Evolutionary conservation across 768 basidiomycete species (phyloP), one percentile per base, ranked within the genome.

Genomic region (Cyathus striatus): DNA sequence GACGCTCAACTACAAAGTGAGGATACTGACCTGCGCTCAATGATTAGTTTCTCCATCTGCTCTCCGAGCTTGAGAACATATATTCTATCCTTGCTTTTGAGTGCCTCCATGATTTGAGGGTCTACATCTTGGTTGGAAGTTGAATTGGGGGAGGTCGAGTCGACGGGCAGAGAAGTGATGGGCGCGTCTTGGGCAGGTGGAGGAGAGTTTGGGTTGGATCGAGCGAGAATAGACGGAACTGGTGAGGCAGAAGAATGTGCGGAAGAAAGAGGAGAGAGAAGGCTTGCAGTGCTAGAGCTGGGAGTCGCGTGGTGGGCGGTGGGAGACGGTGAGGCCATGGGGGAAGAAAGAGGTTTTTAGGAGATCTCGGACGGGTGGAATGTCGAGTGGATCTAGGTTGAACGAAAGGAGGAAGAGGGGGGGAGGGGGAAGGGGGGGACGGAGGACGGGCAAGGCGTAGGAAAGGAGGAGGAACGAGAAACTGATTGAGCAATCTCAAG

Each of bases 41-140:
- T 75, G 55, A 92, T 87, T 57, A 92, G 73, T 40, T 66, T 63
- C 66, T 92, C 90, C 78, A 92, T 87, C 50, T 69, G 72, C 67
- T 92, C 90, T 45, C 87, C 90, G n/a, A 92, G 75, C 70, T 86
- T 90, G 54, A 92, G 68, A 37, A 92, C 88, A 61, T 83, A 92
- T 48, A 92, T 73, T 57, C 90, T 76, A 63, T 92, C 90, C 68
- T 92, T 92, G 73, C 83, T 83, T 63, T 73, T 79, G 49, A 92
- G 83, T 17, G 90, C 90, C 60, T 92, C 89, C 54, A 91, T 55
- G 53, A 92, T 89, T 62, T 85, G 83, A 7, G 78, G 73, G 69
- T 91, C 89, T 49, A 81, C 77, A 47, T 86, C 86, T 43, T 59
- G 50, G 33, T 41, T 47, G 12, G 39, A 6, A 46, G 12, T 49